These are phyloP conservation scores for Penicillium malachiteum DNA, from an alignment of 495 filamentous ascomycete species.

Conservation along the genomic window DNA sequence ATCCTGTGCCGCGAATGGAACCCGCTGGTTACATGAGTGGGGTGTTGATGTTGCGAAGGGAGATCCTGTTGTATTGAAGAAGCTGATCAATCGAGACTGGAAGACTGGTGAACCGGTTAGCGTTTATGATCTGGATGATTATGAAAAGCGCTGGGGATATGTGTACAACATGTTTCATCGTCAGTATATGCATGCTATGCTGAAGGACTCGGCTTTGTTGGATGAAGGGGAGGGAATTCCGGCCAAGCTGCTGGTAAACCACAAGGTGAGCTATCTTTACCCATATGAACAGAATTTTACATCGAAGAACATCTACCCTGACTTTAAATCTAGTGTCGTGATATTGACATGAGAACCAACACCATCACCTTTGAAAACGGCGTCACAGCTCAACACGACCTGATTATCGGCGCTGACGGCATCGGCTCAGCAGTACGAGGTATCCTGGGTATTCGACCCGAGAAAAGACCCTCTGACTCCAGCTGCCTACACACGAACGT, in stretches of 20 bases:
- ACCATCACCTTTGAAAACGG: conserved; percentile 41
- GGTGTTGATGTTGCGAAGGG: conserved; percentile 42
- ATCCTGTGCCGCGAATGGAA: conserved; percentile 45
- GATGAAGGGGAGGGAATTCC: conserved; percentile 44
- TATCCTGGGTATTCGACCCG: conserved; percentile 42
- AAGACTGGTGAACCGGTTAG: conserved; percentile 45
- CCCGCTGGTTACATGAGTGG: conserved; percentile 48
- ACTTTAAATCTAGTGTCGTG: conserved; percentile 24
- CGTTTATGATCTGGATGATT: conserved; percentile 45
- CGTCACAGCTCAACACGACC: conserved; percentile 30
- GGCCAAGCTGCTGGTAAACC: conserved; percentile 42
- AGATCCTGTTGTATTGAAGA: conserved; percentile 46
- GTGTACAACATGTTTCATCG: conserved; percentile 59
- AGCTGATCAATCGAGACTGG: conserved; percentile 52
- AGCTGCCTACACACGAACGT: conserved; percentile 50
- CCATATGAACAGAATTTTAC: background rate
- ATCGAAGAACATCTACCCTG: background rate
- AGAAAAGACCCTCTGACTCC: conserved; percentile 43
- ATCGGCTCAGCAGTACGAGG: conserved; percentile 44
- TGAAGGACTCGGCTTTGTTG: conserved; percentile 48
- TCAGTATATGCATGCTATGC: conserved; percentile 54
- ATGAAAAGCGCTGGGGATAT: conserved; percentile 45
- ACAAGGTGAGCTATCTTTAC: conserved; percentile 25
- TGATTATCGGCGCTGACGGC: conserved; percentile 47
- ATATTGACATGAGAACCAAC: conserved; percentile 36